Base-by-base conservation (phyloP, 805 yeast genomes). In the Candida jianshihensis region DNA sequence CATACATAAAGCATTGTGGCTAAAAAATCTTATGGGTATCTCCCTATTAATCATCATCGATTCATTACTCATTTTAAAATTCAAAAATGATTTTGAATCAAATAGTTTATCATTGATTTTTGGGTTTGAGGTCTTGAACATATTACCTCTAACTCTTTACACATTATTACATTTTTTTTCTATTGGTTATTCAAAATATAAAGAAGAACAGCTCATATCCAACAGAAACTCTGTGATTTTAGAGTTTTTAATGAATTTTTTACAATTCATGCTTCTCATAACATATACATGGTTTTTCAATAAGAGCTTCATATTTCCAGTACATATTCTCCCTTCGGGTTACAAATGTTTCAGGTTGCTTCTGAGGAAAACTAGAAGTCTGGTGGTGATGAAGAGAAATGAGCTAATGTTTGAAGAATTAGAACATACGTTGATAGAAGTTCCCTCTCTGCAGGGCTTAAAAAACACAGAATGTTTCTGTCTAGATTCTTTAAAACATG, bases 301-400 rank as follows among this genome's bases (percentile, higher is more conserved):
- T 28, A 35, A 31, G 14, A 25, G 34, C 17, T 37, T 36, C 33
- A 42, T 39, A 4, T 39, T 41, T 38, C 50, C 37, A 19, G 31
- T 34, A 1, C 50, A 46, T 25, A 30, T 46, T 19, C 19, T 46
- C 2, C 50, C 50, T 19, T 36, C 47, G 11, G 31, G 45, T 2
- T 51, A 51, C 30, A 46, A 42, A 21, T 43, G 48, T 20, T 39
- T 51, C 30, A 40, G 56, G 16, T 14, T 44, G 30, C 35, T 51
- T 12, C 33, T 51, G 19, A 29, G 27, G 1, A 48, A 49, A 30
- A 38, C 46, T 11, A 39, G 52, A 15, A 30, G 29, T 13, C n/a
- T 51, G n/a, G 33, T 51, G 3, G 18, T 31, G 2, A 34, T 40
- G 24, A 38, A 41, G 26, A 34, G 42, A 19, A 41, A 46, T 27